Evolutionary conservation across 1,284 basidiomycete species (phyloP), one percentile per base, ranked within the genome.

Genomic region (Cerrena zonata): DNA sequence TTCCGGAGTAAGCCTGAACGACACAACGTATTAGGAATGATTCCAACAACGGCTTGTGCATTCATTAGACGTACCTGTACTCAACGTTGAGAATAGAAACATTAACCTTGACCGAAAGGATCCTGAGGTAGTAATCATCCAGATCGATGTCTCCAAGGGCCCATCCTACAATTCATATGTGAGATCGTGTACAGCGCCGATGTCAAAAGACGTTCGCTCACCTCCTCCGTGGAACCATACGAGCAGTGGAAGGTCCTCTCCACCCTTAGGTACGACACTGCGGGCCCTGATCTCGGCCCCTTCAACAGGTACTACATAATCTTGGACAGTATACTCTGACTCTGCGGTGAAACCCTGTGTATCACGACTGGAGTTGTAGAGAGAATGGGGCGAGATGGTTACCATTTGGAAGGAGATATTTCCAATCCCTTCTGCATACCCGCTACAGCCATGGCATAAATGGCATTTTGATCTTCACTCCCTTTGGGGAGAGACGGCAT

Each of bases 61-160:
- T 15, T 37, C n/a, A 49, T n/a, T 19, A n/a, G n/a, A n/a, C n/a
- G n/a, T 18, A 51, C 50, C 50, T 39, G n/a, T 49, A 53, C 2
- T 49, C 48, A n/a, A 53, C 42, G 19, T 44, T 53, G n/a, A 48
- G 57, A 30, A 68, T 62, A 2, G 69, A 53, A 15, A 53, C 42
- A 18, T 49, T 40, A 26, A 48, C 41, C 11, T 50, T 44, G 13
- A 51, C 47, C 24, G 42, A 27, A 2, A 52, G 7, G 2, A 25
- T 37, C 7, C 52, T 43, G 22, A 58, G 51, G 3, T 49, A 49
- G n/a, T 49, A 22, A 10, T 57, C 58, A 26, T 57, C 54, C 4
- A 26, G 27, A 7, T 56, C 50, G 4, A 55, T 43, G 11, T 42
- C 45, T 2, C 57, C 57, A 5, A 49, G 5, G 3, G 39, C 15